Base-by-base conservation (phyloP, 306 rosid species). In the Medicago lupulina region DNA sequence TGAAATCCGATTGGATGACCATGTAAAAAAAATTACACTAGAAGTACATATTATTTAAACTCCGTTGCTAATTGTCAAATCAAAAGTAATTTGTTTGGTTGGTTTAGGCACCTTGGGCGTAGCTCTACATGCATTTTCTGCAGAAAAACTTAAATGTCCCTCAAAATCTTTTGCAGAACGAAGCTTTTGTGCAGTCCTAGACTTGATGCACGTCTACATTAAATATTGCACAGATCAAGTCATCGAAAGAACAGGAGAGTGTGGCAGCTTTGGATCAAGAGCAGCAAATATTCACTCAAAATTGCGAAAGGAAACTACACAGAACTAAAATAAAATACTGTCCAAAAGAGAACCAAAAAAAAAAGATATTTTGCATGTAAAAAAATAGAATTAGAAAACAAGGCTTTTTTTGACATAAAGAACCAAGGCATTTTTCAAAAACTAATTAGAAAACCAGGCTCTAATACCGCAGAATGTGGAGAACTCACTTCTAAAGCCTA, bases 111-210 rank as follows among this genome's bases (percentile, higher is more conserved):
- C 87, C 89, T 84, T 80, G 28, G 83, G 64, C 39, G 83, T 66
- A 64, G 66, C 17, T 55, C 73, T 5, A 15, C 16, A 69, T 71
- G 80, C 76, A 69, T 69, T 65, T 51, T n/a, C 80, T 72, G 51
- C 80, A 3, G 58, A 34, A 34, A 34, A 34, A 34, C 38, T n/a
- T 74, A 84, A 76, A 82, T 78, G 58, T 74, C 80, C 31, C 31
- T 84, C 85, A 64, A 79, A 80, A 75, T 85, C 84, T 83, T 53
- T 58, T 72, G 84, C 57, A 38, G 90, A 79, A 34, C 77, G 79
- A 49, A 81, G 87, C 66, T 50, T 71, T 77, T 23, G 73, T 71
- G 86, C 74, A 47, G 82, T 80, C 77, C 59, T 83, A 53, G 83
- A 80, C 76, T 87, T 84, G 36, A 69, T 80, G 76, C 70, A 81